phyloP scores from a whole-genome alignment of 805 yeast genomes.

The Kluyveromyces siamensis region DNA sequence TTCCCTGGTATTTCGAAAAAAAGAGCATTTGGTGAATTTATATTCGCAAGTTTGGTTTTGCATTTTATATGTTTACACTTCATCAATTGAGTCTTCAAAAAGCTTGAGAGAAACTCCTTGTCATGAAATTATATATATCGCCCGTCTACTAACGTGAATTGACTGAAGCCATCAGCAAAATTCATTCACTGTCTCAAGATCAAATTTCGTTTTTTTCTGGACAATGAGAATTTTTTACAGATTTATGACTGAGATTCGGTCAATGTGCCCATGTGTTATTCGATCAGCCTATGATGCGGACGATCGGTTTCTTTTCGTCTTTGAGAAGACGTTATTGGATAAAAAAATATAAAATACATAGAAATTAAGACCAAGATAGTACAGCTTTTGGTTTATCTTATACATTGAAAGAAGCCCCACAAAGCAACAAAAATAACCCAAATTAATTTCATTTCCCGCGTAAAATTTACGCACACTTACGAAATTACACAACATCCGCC shows the following conservation, averaged over 20 bases:
- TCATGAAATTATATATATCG: background rate
- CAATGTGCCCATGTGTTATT: too few species aligned
- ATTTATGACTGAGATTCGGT: too few species aligned
- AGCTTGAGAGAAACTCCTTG: background rate
- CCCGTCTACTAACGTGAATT: too few species aligned
- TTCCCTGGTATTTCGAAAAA: conserved; percentile 40
- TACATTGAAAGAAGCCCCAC: background rate
- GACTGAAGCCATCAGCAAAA: too few species aligned
- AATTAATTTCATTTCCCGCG: background rate
- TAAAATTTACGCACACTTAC: background rate
- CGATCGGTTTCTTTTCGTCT: background rate
- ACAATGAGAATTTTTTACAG: too few species aligned
- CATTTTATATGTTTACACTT: conserved; percentile 89
- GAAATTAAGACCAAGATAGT: background rate
- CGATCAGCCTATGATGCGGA: too few species aligned
- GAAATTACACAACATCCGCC: conserved; percentile 31
- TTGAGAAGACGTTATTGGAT: background rate
- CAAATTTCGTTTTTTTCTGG: too few species aligned
- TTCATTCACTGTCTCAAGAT: too few species aligned
- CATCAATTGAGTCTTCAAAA: conserved; percentile 46
- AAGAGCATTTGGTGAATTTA: conserved; percentile 79
- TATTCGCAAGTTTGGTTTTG: conserved; percentile 76
- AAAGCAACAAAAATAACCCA: background rate
- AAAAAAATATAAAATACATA: background rate
- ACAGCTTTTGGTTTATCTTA: background rate